Conservation (phyloP, 257 asterid genomes). For the Ocimum tenuiflorum region DNA sequence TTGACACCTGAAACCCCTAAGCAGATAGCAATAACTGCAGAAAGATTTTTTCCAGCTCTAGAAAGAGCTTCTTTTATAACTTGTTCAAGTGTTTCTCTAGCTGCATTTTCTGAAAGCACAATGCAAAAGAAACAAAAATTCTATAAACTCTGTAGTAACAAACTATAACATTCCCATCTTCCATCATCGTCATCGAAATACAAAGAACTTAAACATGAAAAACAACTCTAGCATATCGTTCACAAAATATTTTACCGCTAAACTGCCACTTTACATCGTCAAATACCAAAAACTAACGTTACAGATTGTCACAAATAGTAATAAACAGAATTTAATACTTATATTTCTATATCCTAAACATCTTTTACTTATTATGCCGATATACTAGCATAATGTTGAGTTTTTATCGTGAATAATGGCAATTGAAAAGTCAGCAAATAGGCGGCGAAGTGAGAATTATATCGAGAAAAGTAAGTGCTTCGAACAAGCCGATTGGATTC, state of each 20-base stretch:
- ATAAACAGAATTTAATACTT: not conserved
- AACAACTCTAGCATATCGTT: not conserved
- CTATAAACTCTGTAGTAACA: not conserved
- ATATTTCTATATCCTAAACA: not conserved
- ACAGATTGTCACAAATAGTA: not conserved
- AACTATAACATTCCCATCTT: not conserved
- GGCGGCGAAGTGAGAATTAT: not conserved
- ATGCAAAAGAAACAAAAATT: slow-evolving; percentile 5
- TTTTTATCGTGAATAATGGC: not conserved
- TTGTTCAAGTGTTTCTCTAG: slow-evolving; percentile 62
- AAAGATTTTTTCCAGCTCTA: slow-evolving; percentile 52
- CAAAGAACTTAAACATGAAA: slow-evolving; percentile 8
- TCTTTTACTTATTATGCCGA: not conserved
- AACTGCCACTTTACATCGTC: not conserved
- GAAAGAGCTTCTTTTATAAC: slow-evolving; percentile 69
- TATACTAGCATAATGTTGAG: not conserved
- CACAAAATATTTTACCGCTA: not conserved
- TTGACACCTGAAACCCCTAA: slow-evolving; percentile 94
- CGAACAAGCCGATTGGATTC: not conserved
- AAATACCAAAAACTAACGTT: not conserved
- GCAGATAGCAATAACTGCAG: slow-evolving; percentile 75
- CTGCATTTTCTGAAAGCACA: slow-evolving; percentile 52
- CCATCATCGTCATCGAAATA: not conserved
- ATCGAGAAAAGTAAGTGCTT: not conserved
- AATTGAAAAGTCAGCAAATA: slow-evolving; percentile 7